Conservation (phyloP, 2,329 filamentous ascomycete species). For the Hymenoscyphus scutula region DNA sequence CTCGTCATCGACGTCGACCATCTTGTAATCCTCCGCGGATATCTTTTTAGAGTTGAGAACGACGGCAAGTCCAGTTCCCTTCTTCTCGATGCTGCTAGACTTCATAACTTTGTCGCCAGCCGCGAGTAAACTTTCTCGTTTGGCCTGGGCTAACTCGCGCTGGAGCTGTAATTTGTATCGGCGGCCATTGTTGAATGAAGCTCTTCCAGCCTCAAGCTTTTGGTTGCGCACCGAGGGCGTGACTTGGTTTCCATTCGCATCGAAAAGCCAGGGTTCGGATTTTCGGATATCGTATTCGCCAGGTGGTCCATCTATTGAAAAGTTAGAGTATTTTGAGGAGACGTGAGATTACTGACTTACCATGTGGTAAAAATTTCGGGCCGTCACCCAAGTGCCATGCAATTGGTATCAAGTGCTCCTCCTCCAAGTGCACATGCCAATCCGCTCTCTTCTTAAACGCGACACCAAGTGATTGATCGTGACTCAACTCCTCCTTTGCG, state of each 20-base stretch:
- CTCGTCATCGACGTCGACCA: neutral
- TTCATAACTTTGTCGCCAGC: neutral
- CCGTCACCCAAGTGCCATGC: slow-evolving; percentile 62
- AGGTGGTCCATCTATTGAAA: neutral
- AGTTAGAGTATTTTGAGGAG: neutral
- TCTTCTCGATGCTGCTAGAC: neutral
- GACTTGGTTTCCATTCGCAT: slow-evolving; percentile 52
- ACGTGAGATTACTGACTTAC: slow-evolving; percentile 20
- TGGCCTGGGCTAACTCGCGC: neutral
- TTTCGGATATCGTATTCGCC: neutral
- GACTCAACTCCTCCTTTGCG: neutral
- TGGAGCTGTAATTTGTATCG: slow-evolving; percentile 21
- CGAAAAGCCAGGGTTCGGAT: slow-evolving; percentile 46
- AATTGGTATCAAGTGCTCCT: slow-evolving; percentile 51
- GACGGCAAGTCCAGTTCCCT: neutral
- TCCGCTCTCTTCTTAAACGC: slow-evolving; percentile 30
- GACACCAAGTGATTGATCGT: neutral
- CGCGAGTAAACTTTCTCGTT: neutral
- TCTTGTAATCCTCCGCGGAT: neutral
- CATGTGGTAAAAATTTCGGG: slow-evolving; percentile 42
- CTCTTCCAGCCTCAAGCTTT: slow-evolving; percentile 44
- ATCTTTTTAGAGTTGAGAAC: neutral
- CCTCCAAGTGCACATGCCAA: slow-evolving; percentile 52
- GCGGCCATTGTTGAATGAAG: slow-evolving; percentile 26
- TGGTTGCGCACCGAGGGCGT: slow-evolving; percentile 57